Percentiles rank a stretch among this genome's conserved stretches.
phyloP scores from a whole-genome alignment of 305 asterid genomes.

The Plantago coronopus region DNA sequence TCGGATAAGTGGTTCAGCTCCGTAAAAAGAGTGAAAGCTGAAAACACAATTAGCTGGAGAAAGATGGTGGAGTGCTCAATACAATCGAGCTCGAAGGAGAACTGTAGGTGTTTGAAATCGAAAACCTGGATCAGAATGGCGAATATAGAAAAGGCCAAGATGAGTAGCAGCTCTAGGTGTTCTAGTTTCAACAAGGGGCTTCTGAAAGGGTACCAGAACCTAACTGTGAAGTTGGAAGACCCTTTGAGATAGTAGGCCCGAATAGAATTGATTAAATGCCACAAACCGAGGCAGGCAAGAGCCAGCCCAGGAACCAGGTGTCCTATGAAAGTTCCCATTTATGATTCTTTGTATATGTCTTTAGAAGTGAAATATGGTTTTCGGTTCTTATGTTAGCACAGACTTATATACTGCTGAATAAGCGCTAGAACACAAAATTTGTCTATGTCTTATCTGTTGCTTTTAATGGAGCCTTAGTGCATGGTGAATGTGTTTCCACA shows the following conservation, averaged over 20 bases:
- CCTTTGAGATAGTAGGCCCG: slow-evolving; percentile 38
- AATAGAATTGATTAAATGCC: slow-evolving; percentile 59
- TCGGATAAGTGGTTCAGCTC: slow-evolving; percentile 41
- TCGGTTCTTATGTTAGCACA: slow-evolving; percentile 9
- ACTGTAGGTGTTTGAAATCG: slow-evolving; percentile 38
- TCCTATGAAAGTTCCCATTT: slow-evolving; percentile 61
- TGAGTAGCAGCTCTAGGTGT: slow-evolving; percentile 53
- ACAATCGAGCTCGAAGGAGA: slow-evolving; percentile 51
- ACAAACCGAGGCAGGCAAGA: slow-evolving; percentile 61
- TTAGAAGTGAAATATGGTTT: slow-evolving; percentile 13
- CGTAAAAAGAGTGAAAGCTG: slow-evolving; percentile 49
- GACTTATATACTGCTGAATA: slow-evolving; percentile 27
- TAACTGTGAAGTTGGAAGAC: slow-evolving; percentile 45
- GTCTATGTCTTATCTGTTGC: slow-evolving; percentile 34
- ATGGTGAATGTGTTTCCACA: slow-evolving; percentile 74
- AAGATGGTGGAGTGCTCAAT: slow-evolving; percentile 75
- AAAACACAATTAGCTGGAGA: slow-evolving; percentile 51
- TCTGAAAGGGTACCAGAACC: slow-evolving; percentile 62
- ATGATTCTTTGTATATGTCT: slow-evolving; percentile 12
- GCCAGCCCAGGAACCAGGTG: slow-evolving; percentile 67
- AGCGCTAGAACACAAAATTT: slow-evolving; percentile 16
- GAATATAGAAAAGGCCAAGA: slow-evolving; percentile 49
- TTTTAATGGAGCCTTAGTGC: slow-evolving; percentile 37
- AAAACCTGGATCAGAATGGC: slow-evolving; percentile 52
- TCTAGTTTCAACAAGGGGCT: slow-evolving; percentile 34